Evolutionary conservation across 495 filamentous ascomycete genomes (phyloP), one percentile per base, ranked within the genome.

Genomic region (Xylaria cubensis): DNA sequence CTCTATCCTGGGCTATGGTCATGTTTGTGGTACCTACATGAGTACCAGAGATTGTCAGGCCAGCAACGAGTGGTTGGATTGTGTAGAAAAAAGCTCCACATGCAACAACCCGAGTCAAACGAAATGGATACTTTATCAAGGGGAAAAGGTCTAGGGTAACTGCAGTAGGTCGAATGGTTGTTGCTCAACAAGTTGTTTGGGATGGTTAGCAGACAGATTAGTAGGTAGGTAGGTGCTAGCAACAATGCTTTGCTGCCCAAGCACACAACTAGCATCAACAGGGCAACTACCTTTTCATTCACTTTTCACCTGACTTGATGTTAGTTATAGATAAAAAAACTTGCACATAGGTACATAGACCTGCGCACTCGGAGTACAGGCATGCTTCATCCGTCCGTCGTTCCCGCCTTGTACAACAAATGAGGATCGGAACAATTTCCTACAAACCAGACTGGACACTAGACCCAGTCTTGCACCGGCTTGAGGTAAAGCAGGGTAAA

Each of bases 341-440:
- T 24, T 21, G 39, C 17, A 21, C 32, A 19, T 39, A 29, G 39
- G 61, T 64, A 29, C 26, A 29, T 29, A 29, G 26, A 29, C 61
- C n/a, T 64, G 61, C 24, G 32, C 39, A 42, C 61, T 29, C 58
- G 32, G 58, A 61, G 34, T 29, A 29, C 26, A 29, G 26, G 26
- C 12, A 21, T 61, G 34, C 58, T 21, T 41, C 19, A 39, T 39
- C 58, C 34, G 58, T 61, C n/a, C 34, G n/a, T 61, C 19, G n/a
- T n/a, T 61, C 58, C 58, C 58, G 58, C 39, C 58, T 13, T 21
- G 58, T 61, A 39, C 21, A 44, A 64, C 61, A n/a, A 44, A 10
- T 1, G 58, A 61, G 32, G 9, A 10, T 61, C 4, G 58, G 58
- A 39, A 36, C 32, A 39, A 15, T 9, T 39, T 7, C 26, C 39